These are phyloP conservation scores for Forsythia viridissima DNA, from an alignment of 257 asterid species.

Conservation along the genomic window DNA sequence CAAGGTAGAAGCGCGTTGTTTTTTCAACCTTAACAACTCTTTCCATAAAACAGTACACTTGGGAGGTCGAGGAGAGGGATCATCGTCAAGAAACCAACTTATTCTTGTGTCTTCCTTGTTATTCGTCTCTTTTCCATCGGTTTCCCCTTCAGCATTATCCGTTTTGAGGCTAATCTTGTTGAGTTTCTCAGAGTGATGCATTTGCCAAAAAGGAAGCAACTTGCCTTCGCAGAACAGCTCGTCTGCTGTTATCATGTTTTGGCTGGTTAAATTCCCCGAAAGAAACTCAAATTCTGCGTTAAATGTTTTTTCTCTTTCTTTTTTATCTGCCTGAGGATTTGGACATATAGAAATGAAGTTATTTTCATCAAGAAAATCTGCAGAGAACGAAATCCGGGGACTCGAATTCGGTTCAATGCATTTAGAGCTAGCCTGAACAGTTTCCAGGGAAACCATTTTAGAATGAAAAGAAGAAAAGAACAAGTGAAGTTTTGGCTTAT, in stretches of 20 bases:
- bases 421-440: constrained; percentile 31
- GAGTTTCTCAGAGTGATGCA: constrained; percentile 57
- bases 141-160: constrained; percentile 21
- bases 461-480: constrained; percentile 8
- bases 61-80: constrained; percentile 95
- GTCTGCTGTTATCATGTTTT: constrained; percentile 69
- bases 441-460: constrained; percentile 51
- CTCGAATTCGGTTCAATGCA: constrained; percentile 36
- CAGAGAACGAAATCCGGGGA: constrained; percentile 79
- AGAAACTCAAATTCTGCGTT: constrained; percentile 75
- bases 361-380: constrained; percentile 74
- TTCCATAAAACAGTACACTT: constrained; percentile 89
- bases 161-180: constrained; percentile 43
- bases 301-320: constrained; percentile 28
- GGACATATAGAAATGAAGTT: constrained; percentile 80
- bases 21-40: constrained; percentile 69
- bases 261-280: constrained; percentile 32
- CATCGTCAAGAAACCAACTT: constrained; percentile 80
- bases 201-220: constrained; percentile 67
- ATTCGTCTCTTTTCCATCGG: neutral
- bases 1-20: constrained; percentile 51
- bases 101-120: constrained; percentile 45
- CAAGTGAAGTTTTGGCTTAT: neutral
- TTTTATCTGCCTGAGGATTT: constrained; percentile 30
- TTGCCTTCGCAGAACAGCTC: constrained; percentile 74